Conservation (phyloP, 495 filamentous ascomycete species). For the Aspergillus sclerotiicarbonarius region DNA sequence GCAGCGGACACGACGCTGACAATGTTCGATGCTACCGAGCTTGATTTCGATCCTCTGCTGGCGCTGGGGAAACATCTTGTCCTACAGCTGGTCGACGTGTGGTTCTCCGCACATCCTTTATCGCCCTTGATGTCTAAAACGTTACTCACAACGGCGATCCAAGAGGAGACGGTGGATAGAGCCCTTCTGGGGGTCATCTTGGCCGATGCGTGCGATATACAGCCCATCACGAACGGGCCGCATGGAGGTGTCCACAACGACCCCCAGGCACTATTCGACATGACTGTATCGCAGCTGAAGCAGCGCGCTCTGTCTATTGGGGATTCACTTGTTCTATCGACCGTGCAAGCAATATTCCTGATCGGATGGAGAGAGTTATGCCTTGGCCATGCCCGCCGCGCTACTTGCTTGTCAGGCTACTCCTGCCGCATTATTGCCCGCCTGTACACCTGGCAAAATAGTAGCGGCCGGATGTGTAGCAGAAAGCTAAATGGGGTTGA, state of each 20-base stretch:
- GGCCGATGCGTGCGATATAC: constrained; percentile 5
- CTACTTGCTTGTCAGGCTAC: constrained; percentile 5
- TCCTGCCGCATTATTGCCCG: not conserved
- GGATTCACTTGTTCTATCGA: not conserved
- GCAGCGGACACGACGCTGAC: not conserved
- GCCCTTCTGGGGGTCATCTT: constrained; percentile 4
- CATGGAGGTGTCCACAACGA: not conserved
- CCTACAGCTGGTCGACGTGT: constrained; percentile 9
- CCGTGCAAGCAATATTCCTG: not conserved
- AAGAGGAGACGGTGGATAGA: not conserved
- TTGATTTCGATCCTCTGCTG: not conserved
- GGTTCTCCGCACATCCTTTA: constrained; percentile 9
- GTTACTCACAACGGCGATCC: not conserved
- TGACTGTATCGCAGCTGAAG: not conserved
- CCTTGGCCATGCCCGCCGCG: constrained; percentile 4
- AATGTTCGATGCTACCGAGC: not conserved
- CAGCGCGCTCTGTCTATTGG: not conserved
- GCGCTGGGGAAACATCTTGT: constrained; percentile 1
- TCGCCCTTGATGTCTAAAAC: constrained; percentile 10
- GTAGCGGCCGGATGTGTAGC: not conserved
- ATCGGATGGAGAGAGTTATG: constrained; percentile 6
- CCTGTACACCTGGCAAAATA: not conserved
- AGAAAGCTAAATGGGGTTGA: constrained; percentile 8
- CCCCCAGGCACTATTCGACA: not conserved
- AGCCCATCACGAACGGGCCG: not conserved